phyloP scores from a whole-genome alignment of 73 alveolate genomes.

The Stentor roeselii region DNA sequence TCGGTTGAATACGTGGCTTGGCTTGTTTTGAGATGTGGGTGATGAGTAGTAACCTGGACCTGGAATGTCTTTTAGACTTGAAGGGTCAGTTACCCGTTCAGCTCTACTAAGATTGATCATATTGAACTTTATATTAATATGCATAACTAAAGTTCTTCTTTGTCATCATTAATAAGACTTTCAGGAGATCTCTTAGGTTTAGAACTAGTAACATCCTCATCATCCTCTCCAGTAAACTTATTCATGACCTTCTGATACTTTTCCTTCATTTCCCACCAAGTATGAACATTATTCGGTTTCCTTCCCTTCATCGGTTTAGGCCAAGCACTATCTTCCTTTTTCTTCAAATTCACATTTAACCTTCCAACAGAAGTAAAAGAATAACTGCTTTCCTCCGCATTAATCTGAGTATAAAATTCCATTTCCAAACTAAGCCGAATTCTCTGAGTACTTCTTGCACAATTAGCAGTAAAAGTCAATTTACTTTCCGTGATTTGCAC shows the following conservation, averaged over 20 bases:
- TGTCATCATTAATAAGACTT: background rate
- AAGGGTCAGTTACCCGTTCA: background rate
- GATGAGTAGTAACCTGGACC: constrained; percentile 18
- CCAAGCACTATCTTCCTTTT: constrained; percentile 41
- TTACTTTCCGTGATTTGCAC: constrained; percentile 36
- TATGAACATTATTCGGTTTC: constrained; percentile 41
- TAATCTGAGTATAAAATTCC: constrained; percentile 36
- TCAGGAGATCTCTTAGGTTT: background rate
- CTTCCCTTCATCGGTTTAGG: constrained; percentile 37
- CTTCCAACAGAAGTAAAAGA: constrained; percentile 53
- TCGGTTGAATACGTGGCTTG: background rate
- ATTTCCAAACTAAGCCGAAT: constrained; percentile 37
- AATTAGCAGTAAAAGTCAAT: constrained; percentile 40
- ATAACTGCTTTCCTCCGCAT: constrained; percentile 37
- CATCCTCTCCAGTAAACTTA: constrained; percentile 40
- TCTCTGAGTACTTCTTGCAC: constrained; percentile 39
- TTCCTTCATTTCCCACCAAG: constrained; percentile 67
- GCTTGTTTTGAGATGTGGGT: background rate
- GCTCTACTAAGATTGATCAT: constrained; percentile 19
- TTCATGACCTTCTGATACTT: constrained; percentile 46
- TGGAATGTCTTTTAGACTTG: background rate
- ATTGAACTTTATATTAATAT: too few species aligned
- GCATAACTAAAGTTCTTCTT: background rate
- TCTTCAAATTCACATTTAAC: constrained; percentile 43
- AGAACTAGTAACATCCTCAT: constrained; percentile 26